These are phyloP conservation scores for Pichia kudriavzevii DNA, from an alignment of 1,139 yeast genomes.

Conservation along the genomic window DNA sequence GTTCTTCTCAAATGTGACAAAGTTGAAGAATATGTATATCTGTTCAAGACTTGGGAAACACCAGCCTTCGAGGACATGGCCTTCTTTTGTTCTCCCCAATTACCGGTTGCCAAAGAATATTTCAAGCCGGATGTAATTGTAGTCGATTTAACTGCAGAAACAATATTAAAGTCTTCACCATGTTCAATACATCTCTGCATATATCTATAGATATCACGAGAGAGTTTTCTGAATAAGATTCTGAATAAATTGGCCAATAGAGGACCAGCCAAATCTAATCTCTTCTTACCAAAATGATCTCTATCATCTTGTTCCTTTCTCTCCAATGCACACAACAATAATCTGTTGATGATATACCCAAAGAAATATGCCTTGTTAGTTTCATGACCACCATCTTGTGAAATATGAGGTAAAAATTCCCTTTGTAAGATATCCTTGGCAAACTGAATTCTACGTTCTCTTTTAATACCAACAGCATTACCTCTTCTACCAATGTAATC, in stretches of 20 bases:
- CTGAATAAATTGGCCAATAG: slow-evolving; percentile 91
- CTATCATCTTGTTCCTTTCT: slow-evolving; percentile 98
- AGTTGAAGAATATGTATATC: slow-evolving; percentile 96
- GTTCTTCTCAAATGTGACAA: slow-evolving; percentile 97
- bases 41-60: slow-evolving; percentile 95
- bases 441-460: slow-evolving; percentile 96
- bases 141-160: slow-evolving; percentile 93
- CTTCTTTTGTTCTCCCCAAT: slow-evolving; percentile 99
- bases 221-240: slow-evolving; percentile 84
- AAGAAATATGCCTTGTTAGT: slow-evolving; percentile 93
- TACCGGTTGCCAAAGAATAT: slow-evolving; percentile 97
- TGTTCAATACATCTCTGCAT: slow-evolving; percentile 99
- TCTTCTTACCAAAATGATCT: slow-evolving; percentile 97
- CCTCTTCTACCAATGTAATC: slow-evolving; percentile 99
- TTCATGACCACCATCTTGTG: slow-evolving; percentile 96
- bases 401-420: slow-evolving; percentile 92
- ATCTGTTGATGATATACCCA: slow-evolving; percentile 95
- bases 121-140: slow-evolving; percentile 96
- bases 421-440: slow-evolving; percentile 95
- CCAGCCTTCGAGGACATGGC: slow-evolving; percentile 99
- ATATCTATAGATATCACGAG: slow-evolving; percentile 91
- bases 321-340: slow-evolving; percentile 89
- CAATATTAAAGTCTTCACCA: slow-evolving; percentile 91
- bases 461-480: slow-evolving; percentile 80
- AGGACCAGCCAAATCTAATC: slow-evolving; percentile 98